phyloP scores from a whole-genome alignment of 257 asterid genomes.

The Scutellaria baicalensis region DNA sequence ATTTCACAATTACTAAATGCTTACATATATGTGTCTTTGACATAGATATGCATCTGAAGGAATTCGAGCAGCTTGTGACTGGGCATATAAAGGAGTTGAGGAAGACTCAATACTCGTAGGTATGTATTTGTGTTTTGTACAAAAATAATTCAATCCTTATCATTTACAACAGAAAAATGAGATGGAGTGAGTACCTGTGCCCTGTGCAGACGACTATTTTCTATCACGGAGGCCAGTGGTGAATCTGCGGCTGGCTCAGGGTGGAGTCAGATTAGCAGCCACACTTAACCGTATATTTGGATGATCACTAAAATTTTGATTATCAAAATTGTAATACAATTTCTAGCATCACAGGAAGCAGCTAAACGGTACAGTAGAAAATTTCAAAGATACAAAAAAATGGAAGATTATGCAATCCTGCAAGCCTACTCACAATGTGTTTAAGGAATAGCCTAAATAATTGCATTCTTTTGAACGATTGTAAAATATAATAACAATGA shows the following conservation, averaged over 20 bases:
- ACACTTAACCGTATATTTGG: slow-evolving; percentile 78
- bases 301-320: slow-evolving; percentile 12
- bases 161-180: not conserved
- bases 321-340: not conserved
- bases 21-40: not conserved
- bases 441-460: slow-evolving; percentile 1
- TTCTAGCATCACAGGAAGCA: not conserved
- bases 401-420: not conserved
- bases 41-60: slow-evolving; percentile 85
- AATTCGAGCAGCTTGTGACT: slow-evolving; percentile 79
- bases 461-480: not conserved
- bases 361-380: not conserved
- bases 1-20: not conserved
- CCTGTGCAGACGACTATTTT: slow-evolving; percentile 87
- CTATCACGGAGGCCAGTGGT: slow-evolving; percentile 52
- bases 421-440: not conserved
- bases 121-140: slow-evolving; percentile 11
- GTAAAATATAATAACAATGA: not conserved
- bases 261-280: slow-evolving; percentile 92
- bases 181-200: not conserved
- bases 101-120: slow-evolving; percentile 69
- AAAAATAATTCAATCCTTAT: not conserved
- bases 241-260: slow-evolving; percentile 71
- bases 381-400: not conserved
- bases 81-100: slow-evolving; percentile 79